Evolutionary conservation across 306 rosid genomes (phyloP), one percentile per base, ranked within the genome.

Genomic region (Cajanus cajan): DNA sequence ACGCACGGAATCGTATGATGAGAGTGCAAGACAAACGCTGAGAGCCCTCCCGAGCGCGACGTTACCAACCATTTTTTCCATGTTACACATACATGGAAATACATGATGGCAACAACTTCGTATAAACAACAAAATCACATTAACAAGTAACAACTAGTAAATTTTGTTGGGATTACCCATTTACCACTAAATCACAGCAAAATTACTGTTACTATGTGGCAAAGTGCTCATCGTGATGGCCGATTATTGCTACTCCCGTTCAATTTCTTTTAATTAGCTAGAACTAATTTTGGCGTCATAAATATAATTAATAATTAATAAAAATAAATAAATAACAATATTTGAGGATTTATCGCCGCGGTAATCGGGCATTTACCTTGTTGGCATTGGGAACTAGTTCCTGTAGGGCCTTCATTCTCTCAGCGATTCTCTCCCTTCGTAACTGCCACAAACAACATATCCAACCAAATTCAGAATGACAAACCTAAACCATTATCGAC

Each of bases 361-460:
- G 34, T 15, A 63, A 63, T 12, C 39, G 72, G 63, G 48, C 3
- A 31, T 67, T 67, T 58, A 92, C 98, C 97, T 94, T 92, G 88
- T 94, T 94, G 82, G 87, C 96, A 83, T 94, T 94, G 81, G 98
- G 98, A 85, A 94, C 97, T 54, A 90, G 96, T 86, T 94, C 98
- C 69, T 94, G 97, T 71, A 94, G 88, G 3, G 97, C 89, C 85
- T 94, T 94, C 97, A 94, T 94, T 83, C 96, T 90, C 92, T 94
- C 96, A 67, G 98, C 98, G 33, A 94, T 94, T 87, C 98, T 90
- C 88, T 94, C 98, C 71, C 98, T 88, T 65, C 98, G 89, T 80
- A 94, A 87, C 98, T 94, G 90, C 86, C 87, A 78, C 86, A 55
- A 36, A 19, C 41, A 79, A 66, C 15, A 18, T 6, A n/a, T 18